Conservation (phyloP, 1,139 yeast species). For the Kurtzmaniella quercitrusa region DNA sequence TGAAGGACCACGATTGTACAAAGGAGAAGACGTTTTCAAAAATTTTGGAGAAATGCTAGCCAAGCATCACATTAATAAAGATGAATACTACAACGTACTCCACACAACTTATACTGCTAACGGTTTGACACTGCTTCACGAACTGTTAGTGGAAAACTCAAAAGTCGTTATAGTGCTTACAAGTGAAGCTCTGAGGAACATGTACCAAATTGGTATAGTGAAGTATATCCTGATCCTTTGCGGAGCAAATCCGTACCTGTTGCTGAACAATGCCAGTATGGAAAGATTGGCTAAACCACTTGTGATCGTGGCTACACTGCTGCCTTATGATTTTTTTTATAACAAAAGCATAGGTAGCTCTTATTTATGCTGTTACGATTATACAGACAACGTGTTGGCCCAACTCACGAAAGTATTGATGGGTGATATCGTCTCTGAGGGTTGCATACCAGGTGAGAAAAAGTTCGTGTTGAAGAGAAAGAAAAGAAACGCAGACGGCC, state of each 20-base stretch:
- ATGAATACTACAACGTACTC: conserved; percentile 43
- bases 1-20: conserved; percentile 24
- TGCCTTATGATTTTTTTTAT: conserved; percentile 62
- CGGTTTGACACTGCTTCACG: conserved; percentile 58
- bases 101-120: conserved; percentile 67
- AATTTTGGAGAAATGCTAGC: conserved; percentile 43
- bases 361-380: conserved; percentile 61
- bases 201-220: conserved; percentile 64
- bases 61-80: conserved; percentile 24
- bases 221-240: conserved; percentile 56
- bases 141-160: conserved; percentile 50
- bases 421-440: conserved; percentile 52
- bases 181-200: conserved; percentile 60
- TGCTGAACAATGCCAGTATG: conserved; percentile 19
- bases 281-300: conserved; percentile 45
- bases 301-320: conserved; percentile 58
- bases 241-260: conserved; percentile 42
- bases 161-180: conserved; percentile 57
- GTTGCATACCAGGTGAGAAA: conserved; percentile 56
- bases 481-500: conserved; percentile 8
- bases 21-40: conserved; percentile 59
- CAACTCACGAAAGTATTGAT: conserved; percentile 50
- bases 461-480: conserved; percentile 25
- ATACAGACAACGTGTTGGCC: conserved; percentile 49
- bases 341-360: conserved; percentile 54